These are phyloP conservation scores for Aspergillus hortae DNA, from an alignment of 2,329 filamentous ascomycete species.

Conservation along the genomic window DNA sequence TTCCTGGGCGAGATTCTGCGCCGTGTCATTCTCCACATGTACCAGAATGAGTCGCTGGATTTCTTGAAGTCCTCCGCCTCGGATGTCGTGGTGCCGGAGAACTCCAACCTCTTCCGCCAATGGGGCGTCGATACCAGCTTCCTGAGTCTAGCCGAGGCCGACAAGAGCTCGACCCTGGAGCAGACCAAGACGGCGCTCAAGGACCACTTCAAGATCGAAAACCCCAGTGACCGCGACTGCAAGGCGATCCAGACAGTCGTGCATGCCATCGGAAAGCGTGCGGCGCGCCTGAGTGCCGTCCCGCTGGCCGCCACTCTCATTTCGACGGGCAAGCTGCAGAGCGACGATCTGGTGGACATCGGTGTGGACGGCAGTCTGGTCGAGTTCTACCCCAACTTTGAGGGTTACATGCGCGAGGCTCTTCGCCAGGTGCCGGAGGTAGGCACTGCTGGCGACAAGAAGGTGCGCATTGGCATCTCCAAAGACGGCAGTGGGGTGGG, in stretches of 20 bases:
- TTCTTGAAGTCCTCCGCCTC: constrained; percentile 74
- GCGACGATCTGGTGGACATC: constrained; percentile 74
- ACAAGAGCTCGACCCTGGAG: constrained; percentile 68
- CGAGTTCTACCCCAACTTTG: constrained; percentile 92
- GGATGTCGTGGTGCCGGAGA: constrained; percentile 64
- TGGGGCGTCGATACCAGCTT: constrained; percentile 93
- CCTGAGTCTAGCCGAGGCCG: constrained; percentile 80
- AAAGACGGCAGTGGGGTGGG: constrained; percentile 97
- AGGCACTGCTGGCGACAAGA: constrained; percentile 73
- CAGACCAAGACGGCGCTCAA: constrained; percentile 75
- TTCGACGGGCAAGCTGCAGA: constrained; percentile 68
- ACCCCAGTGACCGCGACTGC: constrained; percentile 77
- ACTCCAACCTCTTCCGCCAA: constrained; percentile 67
- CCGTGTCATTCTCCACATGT: constrained; percentile 67
- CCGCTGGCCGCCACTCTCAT: constrained; percentile 82
- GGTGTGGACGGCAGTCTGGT: constrained; percentile 93
- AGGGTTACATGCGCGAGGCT: constrained; percentile 81
- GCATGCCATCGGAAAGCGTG: constrained; percentile 79
- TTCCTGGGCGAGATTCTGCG: constrained; percentile 93
- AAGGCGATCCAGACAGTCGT: constrained; percentile 81
- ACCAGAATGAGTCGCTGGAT: constrained; percentile 62
- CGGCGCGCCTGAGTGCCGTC: constrained; percentile 81
- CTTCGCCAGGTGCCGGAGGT: constrained; percentile 73
- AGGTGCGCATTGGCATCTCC: constrained; percentile 89
- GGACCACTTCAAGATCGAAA: constrained; percentile 70